A percentile compares a stretch with the other conserved stretches of the same genome.
Evolutionary conservation across 176 grass and related monocot species (phyloP).

Genomic region (Eragrostis nindensis): DNA sequence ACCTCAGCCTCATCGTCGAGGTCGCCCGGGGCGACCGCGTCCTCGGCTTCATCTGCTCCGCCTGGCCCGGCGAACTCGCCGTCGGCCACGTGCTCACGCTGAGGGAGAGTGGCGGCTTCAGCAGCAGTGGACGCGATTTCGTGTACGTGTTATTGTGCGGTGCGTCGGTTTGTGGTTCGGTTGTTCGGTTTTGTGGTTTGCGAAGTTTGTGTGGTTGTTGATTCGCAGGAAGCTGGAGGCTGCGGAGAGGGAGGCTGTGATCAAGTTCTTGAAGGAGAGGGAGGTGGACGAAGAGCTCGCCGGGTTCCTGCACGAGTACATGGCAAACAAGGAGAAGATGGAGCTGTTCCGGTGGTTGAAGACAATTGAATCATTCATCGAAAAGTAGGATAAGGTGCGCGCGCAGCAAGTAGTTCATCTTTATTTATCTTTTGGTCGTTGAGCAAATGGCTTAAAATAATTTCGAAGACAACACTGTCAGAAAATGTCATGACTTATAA

Average conservation of each 20-base stretch:
- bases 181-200: background rate
- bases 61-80: slow-evolving; percentile 73
- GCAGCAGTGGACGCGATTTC: slow-evolving; percentile 49
- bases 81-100: slow-evolving; percentile 70
- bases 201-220: background rate
- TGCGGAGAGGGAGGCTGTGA: slow-evolving; percentile 48
- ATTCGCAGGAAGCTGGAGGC: slow-evolving; percentile 56
- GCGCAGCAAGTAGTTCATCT: slow-evolving; percentile 2
- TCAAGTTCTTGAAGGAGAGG: slow-evolving; percentile 66
- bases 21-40: slow-evolving; percentile 58
- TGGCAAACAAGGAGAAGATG: slow-evolving; percentile 80
- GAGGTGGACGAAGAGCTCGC: slow-evolving; percentile 76
- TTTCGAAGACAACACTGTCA: background rate
- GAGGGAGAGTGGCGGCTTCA: slow-evolving; percentile 24
- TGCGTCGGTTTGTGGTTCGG: background rate
- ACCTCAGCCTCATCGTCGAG: slow-evolving; percentile 91
- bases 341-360: slow-evolving; percentile 85
- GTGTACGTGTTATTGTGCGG: slow-evolving; percentile 35
- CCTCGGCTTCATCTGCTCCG: slow-evolving; percentile 79
- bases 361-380: slow-evolving; percentile 64
- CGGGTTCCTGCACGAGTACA: slow-evolving; percentile 78
- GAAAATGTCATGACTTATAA: background rate
- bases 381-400: slow-evolving; percentile 44
- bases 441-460: background rate
- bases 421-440: background rate